Conservation (phyloP, 2,329 filamentous ascomycete genomes). For the Ascochyta fabae region DNA sequence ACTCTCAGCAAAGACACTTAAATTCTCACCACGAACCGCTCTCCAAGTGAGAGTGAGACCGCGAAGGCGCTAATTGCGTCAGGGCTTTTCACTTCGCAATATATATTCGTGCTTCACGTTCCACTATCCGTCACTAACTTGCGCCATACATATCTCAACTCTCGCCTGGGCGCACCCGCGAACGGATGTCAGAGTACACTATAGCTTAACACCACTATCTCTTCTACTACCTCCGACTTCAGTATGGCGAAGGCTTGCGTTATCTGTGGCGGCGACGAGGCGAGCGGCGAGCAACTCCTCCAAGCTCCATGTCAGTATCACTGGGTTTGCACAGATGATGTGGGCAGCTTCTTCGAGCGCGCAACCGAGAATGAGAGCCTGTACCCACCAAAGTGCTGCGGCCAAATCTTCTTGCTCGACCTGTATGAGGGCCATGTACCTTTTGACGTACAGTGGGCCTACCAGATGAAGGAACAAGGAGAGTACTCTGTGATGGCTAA, state of each 20-base stretch:
- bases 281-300: constrained; percentile 22
- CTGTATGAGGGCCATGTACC: constrained; percentile 31
- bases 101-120: not conserved
- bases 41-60: not conserved
- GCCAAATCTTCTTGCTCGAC: constrained; percentile 28
- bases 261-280: constrained; percentile 33
- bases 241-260: constrained; percentile 26
- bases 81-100: not conserved
- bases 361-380: constrained; percentile 36
- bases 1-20: not conserved
- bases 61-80: not conserved
- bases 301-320: constrained; percentile 32
- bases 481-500: constrained; percentile 38
- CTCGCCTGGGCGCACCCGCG: not conserved
- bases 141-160: not conserved
- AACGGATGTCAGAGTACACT: not conserved
- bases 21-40: not conserved
- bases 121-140: not conserved
- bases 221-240: not conserved
- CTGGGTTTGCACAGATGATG: constrained; percentile 33
- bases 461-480: constrained; percentile 32
- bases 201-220: not conserved
- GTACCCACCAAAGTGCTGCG: constrained; percentile 41
- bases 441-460: constrained; percentile 28
- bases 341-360: constrained; percentile 31